Conservation (phyloP, 1,284 basidiomycete genomes). For the Leccinum pseudoinsigne region DNA sequence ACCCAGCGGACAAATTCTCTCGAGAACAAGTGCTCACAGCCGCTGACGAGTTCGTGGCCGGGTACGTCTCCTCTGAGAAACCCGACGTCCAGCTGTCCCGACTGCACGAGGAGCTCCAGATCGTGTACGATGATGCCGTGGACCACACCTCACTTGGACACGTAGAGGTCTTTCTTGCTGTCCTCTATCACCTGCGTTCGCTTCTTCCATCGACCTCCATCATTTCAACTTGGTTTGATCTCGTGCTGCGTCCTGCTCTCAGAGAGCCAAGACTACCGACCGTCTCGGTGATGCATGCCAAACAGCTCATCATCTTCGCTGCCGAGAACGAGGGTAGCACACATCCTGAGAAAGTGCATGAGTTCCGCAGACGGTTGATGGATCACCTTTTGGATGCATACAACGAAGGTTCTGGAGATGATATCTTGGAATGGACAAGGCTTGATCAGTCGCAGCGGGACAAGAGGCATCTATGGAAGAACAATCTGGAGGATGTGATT, state of each 20-base stretch:
- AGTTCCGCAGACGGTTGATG: constrained; percentile 66
- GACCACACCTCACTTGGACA: constrained; percentile 63
- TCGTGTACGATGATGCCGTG: constrained; percentile 58
- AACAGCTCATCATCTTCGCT: constrained; percentile 65
- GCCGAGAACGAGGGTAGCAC: constrained; percentile 49
- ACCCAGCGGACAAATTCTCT: constrained; percentile 38
- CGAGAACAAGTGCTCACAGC: constrained; percentile 46
- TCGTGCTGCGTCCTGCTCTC: constrained; percentile 71
- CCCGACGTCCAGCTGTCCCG: constrained; percentile 44
- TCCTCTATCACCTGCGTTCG: constrained; percentile 61
- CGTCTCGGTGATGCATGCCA: constrained; percentile 60
- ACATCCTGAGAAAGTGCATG: constrained; percentile 51
- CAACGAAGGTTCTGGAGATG: constrained; percentile 69
- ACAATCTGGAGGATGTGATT: constrained; percentile 72
- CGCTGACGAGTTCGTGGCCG: constrained; percentile 55
- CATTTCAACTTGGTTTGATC: constrained; percentile 77
- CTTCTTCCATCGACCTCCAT: constrained; percentile 62
- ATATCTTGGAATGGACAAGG: constrained; percentile 71
- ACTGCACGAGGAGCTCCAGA: constrained; percentile 67
- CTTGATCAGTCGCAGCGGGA: constrained; percentile 60
- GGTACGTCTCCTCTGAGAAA: constrained; percentile 47
- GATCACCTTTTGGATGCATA: constrained; percentile 73
- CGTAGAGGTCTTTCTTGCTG: constrained; percentile 61
- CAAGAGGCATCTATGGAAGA: constrained; percentile 65
- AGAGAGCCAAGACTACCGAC: constrained; percentile 68